Base-by-base conservation (phyloP, 2,329 filamentous ascomycete genomes). In the Clarireedia paspali region DNA sequence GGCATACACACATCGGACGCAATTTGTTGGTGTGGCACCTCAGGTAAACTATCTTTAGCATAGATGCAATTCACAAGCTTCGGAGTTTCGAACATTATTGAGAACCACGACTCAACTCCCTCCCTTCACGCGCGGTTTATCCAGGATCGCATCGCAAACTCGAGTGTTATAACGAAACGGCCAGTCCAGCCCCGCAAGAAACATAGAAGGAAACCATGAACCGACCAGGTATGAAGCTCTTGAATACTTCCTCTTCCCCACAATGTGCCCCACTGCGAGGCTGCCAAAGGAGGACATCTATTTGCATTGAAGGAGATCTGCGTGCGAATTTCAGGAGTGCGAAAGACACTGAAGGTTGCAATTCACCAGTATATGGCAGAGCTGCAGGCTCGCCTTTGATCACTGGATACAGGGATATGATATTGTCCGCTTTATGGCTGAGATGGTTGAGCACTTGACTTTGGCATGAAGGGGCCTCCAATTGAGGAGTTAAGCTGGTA, bases 191-290 rank as follows among this genome's bases (percentile, higher is more conserved):
- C 15, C 24, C 30, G 17, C 26, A 6, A 15, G 46, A 14, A 27
- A 26, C 23, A 57, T 27, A 34, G 47, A 15, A 49, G 42, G 50
- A 50, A 56, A 63, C 53, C 55, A 68, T 68, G 67, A 68, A 68
- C 61, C 64, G 67, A 62, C 66, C 66, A 68, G 66, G 67, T 68
- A 68, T 61, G 66, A 53, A 60, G 50, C 39, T 59, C 57, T 59
- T 44, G 27, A 42, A 60, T 59, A 24, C 57, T 60, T 57, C 58
- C 57, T 62, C 55, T 56, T 59, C 58, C 59, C 59, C 61, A 57
- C 60, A 60, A 30, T 55, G 51, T 61, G 62, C 65, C 65, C 64
- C 66, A 62, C 65, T 59, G 58, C 53, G 51, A 53, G 47, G 39
- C 55, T 55, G 42, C 57, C 20, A 52, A 23, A 52, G 54, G 52